Base-by-base conservation (phyloP, 148 eudicot species). In the Chenopodium berlandieri region DNA sequence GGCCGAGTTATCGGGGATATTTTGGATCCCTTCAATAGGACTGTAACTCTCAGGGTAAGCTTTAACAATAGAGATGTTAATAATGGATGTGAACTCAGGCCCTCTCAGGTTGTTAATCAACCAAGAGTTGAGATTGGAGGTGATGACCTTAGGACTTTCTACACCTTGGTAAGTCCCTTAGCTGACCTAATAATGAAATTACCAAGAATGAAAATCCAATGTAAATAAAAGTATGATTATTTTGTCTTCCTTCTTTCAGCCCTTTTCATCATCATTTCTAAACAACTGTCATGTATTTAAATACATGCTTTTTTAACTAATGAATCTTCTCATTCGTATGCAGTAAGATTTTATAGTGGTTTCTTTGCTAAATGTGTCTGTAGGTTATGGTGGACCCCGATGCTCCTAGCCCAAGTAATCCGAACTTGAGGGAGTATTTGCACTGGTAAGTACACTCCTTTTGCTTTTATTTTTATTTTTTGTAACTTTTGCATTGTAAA, bases 321-420 rank as follows among this genome's bases (percentile, higher is more conserved):
- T 58, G 63, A 58, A 58, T 58, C 56, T 52, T 52, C 56, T 14
- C 56, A 10, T 52, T 52, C 56, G 56, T 52, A 2, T 52, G 44
- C 0, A 50, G 54, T 2, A 50, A 50, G 1, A 58, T 58, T 58
- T 58, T 5, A 17, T 69, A 16, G 44, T 32, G 73, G 17, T 32
- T 30, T 17, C 9, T 69, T 34, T 69, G 47, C 47, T 69, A 69
- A 69, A 69, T 69, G 73, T 0, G 73, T 37, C 75, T 85, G 46
- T 80, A 94, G 98, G 86, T 94, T 31, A 92, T 94, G 98, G 90
- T 94, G 81, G 95, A 94, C 74, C 98, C 98, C 22, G 98, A 94
- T 87, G 98, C 98, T 85, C 98, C 98, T 56, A 92, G 94, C 81
- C 98, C 98, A 72, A 92, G 95, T 84, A 88, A 94, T 70, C 98